Conservation (phyloP, 768 basidiomycete genomes). For the Boletus rubroflammeus region DNA sequence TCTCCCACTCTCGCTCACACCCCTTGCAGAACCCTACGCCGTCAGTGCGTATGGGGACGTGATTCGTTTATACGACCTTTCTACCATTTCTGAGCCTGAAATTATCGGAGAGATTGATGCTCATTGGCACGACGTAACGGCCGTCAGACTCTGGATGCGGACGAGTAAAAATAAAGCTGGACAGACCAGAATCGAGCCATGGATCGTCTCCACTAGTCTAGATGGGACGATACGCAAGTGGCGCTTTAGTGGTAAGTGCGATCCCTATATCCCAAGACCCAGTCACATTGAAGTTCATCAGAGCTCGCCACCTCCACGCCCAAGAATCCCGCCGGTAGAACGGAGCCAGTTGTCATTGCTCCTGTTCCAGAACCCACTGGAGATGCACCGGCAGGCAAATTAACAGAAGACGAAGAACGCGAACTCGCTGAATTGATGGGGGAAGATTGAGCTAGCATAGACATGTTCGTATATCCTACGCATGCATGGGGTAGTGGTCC, state of each 20-base stretch:
- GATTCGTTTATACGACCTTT: slow-evolving; percentile 78
- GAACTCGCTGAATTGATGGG: slow-evolving; percentile 82
- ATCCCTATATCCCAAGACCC: not conserved
- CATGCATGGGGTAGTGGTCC: slow-evolving; percentile 19
- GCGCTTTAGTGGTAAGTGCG: slow-evolving; percentile 58
- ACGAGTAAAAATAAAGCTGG: slow-evolving; percentile 42
- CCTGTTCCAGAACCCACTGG: slow-evolving; percentile 29
- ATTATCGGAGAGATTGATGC: slow-evolving; percentile 73
- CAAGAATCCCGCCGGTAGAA: slow-evolving; percentile 17
- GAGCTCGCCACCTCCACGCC: slow-evolving; percentile 29
- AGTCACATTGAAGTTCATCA: slow-evolving; percentile 3
- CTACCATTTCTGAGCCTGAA: slow-evolving; percentile 62
- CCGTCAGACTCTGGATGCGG: slow-evolving; percentile 69
- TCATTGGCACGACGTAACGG: slow-evolving; percentile 88
- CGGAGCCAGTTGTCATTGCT: slow-evolving; percentile 18
- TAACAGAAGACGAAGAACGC: slow-evolving; percentile 88
- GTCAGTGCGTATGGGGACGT: slow-evolving; percentile 83
- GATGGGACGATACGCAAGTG: slow-evolving; percentile 88
- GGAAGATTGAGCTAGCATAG: slow-evolving; percentile 19
- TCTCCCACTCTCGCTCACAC: slow-evolving; percentile 62
- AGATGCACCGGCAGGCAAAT: slow-evolving; percentile 30
- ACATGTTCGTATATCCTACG: slow-evolving; percentile 2
- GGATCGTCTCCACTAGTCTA: slow-evolving; percentile 80
- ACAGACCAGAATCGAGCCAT: slow-evolving; percentile 58
- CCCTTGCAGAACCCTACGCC: slow-evolving; percentile 67